Base-by-base conservation (phyloP, 2,329 filamentous ascomycete species). In the Epicoccum nigrum region DNA sequence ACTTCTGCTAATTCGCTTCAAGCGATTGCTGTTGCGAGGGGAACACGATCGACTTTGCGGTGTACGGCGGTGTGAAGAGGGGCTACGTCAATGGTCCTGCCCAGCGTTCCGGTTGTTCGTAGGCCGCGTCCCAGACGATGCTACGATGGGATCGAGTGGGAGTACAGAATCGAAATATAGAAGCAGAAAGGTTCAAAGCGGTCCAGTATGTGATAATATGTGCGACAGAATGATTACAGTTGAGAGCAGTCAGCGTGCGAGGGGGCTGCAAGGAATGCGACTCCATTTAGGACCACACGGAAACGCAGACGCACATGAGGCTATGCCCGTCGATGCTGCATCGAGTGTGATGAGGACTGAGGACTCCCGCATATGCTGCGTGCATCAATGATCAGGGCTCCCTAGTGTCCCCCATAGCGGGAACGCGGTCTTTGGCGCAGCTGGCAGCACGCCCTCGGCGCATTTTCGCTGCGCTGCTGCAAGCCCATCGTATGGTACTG, bases 101-200 rank as follows among this genome's bases (percentile, higher is more conserved):
- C 45, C 45, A 49, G 45, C 27, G 49, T 34, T 19, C 47, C 35
- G 42, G 48, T 34, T 45, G 37, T 21, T 45, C 23, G 43, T 32
- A 46, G 50, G 39, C 50, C 38, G 43, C 42, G 49, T 40, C 27
- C 33, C 40, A 48, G 44, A 44, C 33, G 44, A 44, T 53, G 50
- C 45, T 48, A 44, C 44, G 34, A 48, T 48, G 45, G 40, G 30
- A 45, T 45, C 34, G 35, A 44, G 27, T 33, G 51, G 51, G 51
- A 35, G 30, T 40, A 54, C 51, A 53, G 35, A 54, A 49, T 45
- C 51, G 45, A 54, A 47, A 45, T 48, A 54, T 40, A 54, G 35
- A 44, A 54, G 43, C 40, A 48, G 15, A 45, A 44, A 39, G 33
- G 44, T 43, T 31, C 39, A 39, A 39, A 33, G 25, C 2, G 20